Base-by-base conservation (phyloP, 176 grass and related monocot species). In the Carex littledalei region DNA sequence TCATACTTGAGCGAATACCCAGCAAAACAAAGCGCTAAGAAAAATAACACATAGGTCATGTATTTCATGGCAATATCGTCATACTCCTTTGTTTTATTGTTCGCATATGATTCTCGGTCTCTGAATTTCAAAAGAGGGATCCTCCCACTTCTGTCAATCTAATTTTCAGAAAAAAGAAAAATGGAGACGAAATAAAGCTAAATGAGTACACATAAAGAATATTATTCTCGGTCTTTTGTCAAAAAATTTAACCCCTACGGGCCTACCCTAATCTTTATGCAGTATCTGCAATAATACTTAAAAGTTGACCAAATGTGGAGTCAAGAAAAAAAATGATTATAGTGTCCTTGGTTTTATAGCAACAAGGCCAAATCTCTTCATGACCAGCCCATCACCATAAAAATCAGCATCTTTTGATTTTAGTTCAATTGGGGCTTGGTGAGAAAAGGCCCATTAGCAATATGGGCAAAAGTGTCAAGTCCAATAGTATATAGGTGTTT, bases 1-100 rank as follows among this genome's bases (percentile, higher is more conserved):
- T 99, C 90, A 43, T 99, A 99, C 79, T 92, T 96, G 0, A 99
- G 91, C 2, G 97, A 99, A 92, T 99, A 99, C 15, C 88, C 81
- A 37, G 97, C 81, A 81, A 90, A 99, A 63, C 93, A 90, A 37
- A 60, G 69, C 59, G 90, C 87, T 21, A 99, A 91, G 72, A 99
- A 81, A 60, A 99, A 89, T 75, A 99, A 90, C 8, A 96, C 84
- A 90, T 96, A 99, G 32, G 91, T 85, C 74, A 99, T 87, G 81
- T 88, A 99, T 65, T 99, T 99, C 97, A 96, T 99, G 35, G 97
- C 97, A 81, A 99, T 85, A 17, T 94, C 97, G 72, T 99, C 97
- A 16, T 99, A 99, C 79, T 99, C 97, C 86, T 99, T 99, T 6
- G 97, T 99, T 87, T 99, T 99, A 86, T 99, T 99, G 70, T 92